These are phyloP conservation scores for Colletotrichum sp. DNA, from an alignment of 2,329 filamentous ascomycete genomes.

Conservation along the genomic window DNA sequence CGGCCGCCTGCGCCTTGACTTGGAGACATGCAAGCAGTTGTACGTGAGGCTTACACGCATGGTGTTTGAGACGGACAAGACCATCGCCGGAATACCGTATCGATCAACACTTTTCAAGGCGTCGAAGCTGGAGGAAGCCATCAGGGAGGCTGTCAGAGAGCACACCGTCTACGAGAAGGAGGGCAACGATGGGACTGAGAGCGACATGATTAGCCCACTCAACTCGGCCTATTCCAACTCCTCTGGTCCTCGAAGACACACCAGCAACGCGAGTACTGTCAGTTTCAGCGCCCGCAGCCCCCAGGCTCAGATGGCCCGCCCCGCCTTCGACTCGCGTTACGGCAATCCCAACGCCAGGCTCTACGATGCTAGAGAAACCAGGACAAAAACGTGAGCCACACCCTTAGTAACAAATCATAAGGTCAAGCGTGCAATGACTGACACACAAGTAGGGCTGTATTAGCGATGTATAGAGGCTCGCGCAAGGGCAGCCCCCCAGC, in stretches of 20 bases:
- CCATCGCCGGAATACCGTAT: conserved; percentile 93
- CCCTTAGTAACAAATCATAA: background rate
- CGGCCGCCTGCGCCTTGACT: conserved; percentile 85
- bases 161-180: conserved; percentile 82
- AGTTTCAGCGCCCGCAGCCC: conserved; percentile 77
- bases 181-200: conserved; percentile 73
- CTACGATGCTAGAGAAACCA: conserved; percentile 86
- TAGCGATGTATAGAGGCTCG: conserved; percentile 88
- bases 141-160: conserved; percentile 85
- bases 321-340: conserved; percentile 62
- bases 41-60: conserved; percentile 93
- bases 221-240: conserved; percentile 43
- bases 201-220: conserved; percentile 45
- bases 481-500: conserved; percentile 70
- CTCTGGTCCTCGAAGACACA: conserved; percentile 62
- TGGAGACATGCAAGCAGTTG: conserved; percentile 97
- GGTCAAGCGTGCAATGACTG: background rate
- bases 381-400: conserved; percentile 82
- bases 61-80: conserved; percentile 99
- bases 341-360: conserved; percentile 85
- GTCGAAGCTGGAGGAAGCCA: conserved; percentile 92
- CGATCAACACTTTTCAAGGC: conserved; percentile 96
- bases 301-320: conserved; percentile 58
- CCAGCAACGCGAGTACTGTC: conserved; percentile 82
- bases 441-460: conserved; percentile 75